Base-by-base conservation (phyloP, 495 filamentous ascomycete species). In the Trypethelium eluteriae region DNA sequence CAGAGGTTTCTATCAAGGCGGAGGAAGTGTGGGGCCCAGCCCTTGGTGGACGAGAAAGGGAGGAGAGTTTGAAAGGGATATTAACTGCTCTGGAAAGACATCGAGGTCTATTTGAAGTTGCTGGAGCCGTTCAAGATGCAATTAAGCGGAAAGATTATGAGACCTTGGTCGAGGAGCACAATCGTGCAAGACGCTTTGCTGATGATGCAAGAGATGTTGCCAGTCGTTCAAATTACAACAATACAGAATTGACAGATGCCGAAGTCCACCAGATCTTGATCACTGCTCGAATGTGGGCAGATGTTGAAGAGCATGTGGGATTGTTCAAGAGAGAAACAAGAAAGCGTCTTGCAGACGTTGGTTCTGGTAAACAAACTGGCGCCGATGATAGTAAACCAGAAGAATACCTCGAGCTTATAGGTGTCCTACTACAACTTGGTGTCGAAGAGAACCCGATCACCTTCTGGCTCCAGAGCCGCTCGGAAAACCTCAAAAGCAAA, bases 21-120 rank as follows among this genome's bases (percentile, higher is more conserved):
- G 91, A 98, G 74, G 95, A 98, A 68, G 86, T 98, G 3, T 98
- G 94, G 90, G 94, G 95, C 0, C 95, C 95, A 16, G 93, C 92
- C 18, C 79, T 98, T 62, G 91, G 91, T 38, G 93, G 94, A 1
- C 83, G 90, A n/a, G 93, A 97, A 66, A 88, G 91, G 71, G 95
- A 98, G 72, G 89, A 92, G 70, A 85, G 85, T 65, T 78, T 98
- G 56, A 92, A 91, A 76, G 82, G 85, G 0, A 83, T 96, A 6
- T 79, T 91, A 41, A 79, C 81, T 2, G 84, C 85, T 4, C 82
- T 98, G 64, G 91, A 96, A 70, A 85, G 82, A 68, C 86, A 91
- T 72, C 88, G 87, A 66, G 89, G 87, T 62, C 83, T 93, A 36
- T 88, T 96, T 64, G 90, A 95, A 74, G 84, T 91, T 41, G 88